phyloP scores from a whole-genome alignment of 805 yeast genomes.

The Trichomonascus vanleenenianus region DNA sequence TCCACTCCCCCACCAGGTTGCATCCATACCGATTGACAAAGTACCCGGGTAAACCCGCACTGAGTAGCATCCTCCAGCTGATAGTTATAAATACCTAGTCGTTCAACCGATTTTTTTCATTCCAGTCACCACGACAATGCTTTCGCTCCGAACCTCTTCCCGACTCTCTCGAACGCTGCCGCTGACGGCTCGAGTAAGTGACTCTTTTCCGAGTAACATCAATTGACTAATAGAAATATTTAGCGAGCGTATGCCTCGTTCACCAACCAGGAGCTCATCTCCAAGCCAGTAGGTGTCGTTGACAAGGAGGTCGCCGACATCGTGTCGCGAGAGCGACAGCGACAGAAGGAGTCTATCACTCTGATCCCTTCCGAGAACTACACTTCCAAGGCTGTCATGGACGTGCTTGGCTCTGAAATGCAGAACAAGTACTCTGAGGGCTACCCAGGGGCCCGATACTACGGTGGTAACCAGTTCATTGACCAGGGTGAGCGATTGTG shows the following conservation, averaged over 20 bases:
- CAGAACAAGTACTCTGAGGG: constrained; percentile 98
- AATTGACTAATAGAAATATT: background rate
- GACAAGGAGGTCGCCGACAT: constrained; percentile 85
- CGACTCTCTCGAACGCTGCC: no score
- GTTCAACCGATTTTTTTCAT: no score
- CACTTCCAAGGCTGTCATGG: constrained; percentile 92
- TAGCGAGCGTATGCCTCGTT: constrained; percentile 1
- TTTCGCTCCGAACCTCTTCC: no score
- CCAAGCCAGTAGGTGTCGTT: constrained; percentile 17
- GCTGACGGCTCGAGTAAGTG: no score
- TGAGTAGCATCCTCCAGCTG: no score
- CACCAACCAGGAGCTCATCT: constrained; percentile 6
- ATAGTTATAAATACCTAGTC: no score
- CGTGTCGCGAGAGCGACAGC: constrained; percentile 62
- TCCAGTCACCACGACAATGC: no score
- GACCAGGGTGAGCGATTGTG: constrained; percentile 87
- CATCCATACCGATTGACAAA: no score
- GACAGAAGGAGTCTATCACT: constrained; percentile 89
- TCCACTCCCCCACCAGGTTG: no score
- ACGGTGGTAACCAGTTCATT: constrained; percentile 95
- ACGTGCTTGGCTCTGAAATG: constrained; percentile 91
- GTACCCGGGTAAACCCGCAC: no score
- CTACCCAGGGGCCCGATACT: constrained; percentile 95
- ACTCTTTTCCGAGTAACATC: background rate
- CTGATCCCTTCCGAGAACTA: constrained; percentile 94